phyloP scores from a whole-genome alignment of 805 yeast species.

The Ogataea chonburiensis region DNA sequence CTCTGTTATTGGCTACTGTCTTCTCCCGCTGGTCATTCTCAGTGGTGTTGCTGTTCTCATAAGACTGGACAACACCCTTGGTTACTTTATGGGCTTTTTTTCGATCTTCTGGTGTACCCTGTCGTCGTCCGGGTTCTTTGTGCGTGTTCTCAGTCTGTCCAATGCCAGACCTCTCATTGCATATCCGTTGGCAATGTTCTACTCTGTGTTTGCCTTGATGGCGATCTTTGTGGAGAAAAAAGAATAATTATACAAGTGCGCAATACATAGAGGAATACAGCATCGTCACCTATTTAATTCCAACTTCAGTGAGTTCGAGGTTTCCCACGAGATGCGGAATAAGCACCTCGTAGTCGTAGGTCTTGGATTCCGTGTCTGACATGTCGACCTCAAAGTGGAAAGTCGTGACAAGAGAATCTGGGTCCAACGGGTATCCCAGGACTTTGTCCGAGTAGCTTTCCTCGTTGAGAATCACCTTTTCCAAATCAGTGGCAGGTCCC shows the following conservation, averaged over 20 bases:
- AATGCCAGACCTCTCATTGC: slow-evolving; percentile 90
- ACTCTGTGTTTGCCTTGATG: slow-evolving; percentile 93
- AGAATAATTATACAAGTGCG: slow-evolving; percentile 12
- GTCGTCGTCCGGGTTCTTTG: slow-evolving; percentile 91
- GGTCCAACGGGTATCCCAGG: slow-evolving; percentile 53
- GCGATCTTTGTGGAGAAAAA: slow-evolving; percentile 63
- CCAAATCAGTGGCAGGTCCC: slow-evolving; percentile 36
- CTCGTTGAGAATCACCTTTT: slow-evolving; percentile 11
- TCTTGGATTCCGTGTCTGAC: slow-evolving; percentile 44
- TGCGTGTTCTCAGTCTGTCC: slow-evolving; percentile 74
- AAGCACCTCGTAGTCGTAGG: slow-evolving; percentile 64
- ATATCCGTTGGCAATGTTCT: slow-evolving; percentile 87
- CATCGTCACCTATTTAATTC: slow-evolving; percentile 4
- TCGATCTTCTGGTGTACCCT: slow-evolving; percentile 89
- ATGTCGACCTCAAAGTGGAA: slow-evolving; percentile 71
- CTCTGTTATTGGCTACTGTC: slow-evolving; percentile 89
- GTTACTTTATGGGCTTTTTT: slow-evolving; percentile 64
- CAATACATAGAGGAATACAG: slow-evolving; percentile 11
- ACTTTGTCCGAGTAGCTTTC: slow-evolving; percentile 14
- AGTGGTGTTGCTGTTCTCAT: slow-evolving; percentile 69
- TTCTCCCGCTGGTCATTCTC: slow-evolving; percentile 80
- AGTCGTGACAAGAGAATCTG: slow-evolving; percentile 61
- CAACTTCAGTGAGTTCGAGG: slow-evolving; percentile 8
- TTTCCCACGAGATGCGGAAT: slow-evolving; percentile 49
- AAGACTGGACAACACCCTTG: slow-evolving; percentile 68